Conservation (phyloP, 495 filamentous ascomycete genomes). For the Penicillium taxi region DNA sequence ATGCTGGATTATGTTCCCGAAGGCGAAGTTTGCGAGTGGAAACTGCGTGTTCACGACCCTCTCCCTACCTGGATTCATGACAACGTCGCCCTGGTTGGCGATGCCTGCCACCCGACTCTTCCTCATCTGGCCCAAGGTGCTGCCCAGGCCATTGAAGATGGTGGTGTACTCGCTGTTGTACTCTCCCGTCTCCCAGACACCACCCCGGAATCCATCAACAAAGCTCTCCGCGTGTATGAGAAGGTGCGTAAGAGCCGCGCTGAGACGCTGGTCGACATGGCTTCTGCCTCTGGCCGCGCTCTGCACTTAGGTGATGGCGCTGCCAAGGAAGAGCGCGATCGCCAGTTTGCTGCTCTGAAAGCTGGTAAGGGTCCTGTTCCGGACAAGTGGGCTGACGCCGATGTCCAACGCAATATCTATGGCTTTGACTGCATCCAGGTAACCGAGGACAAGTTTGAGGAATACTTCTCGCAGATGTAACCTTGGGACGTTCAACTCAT, state of each 20-base stretch:
- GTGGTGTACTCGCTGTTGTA: slow-evolving; percentile 60
- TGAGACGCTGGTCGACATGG: slow-evolving; percentile 60
- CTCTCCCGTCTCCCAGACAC: slow-evolving; percentile 49
- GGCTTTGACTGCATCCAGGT: slow-evolving; percentile 59
- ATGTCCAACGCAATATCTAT: slow-evolving; percentile 72
- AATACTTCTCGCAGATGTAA: slow-evolving; percentile 43
- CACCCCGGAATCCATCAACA: slow-evolving; percentile 49
- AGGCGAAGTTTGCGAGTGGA: slow-evolving; percentile 75
- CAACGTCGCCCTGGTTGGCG: slow-evolving; percentile 61
- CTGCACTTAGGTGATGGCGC: slow-evolving; percentile 69
- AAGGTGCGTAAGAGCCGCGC: slow-evolving; percentile 62
- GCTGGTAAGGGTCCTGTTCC: slow-evolving; percentile 51
- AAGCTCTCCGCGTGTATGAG: slow-evolving; percentile 64
- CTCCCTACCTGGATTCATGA: slow-evolving; percentile 64
- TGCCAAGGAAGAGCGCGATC: slow-evolving; percentile 68
- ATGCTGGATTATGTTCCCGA: slow-evolving; percentile 75
- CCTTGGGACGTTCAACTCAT: slow-evolving; percentile 7
- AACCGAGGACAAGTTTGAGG: slow-evolving; percentile 52
- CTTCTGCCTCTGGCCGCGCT: slow-evolving; percentile 55
- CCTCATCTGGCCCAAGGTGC: slow-evolving; percentile 75
- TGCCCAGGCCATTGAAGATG: slow-evolving; percentile 80
- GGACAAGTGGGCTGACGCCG: slow-evolving; percentile 76
- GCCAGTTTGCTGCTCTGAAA: slow-evolving; percentile 51
- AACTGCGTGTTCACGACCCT: slow-evolving; percentile 60
- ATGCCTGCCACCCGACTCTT: slow-evolving; percentile 73